Base-by-base conservation (phyloP, 129 eudicot genomes). In the Flaveria trinervia region DNA sequence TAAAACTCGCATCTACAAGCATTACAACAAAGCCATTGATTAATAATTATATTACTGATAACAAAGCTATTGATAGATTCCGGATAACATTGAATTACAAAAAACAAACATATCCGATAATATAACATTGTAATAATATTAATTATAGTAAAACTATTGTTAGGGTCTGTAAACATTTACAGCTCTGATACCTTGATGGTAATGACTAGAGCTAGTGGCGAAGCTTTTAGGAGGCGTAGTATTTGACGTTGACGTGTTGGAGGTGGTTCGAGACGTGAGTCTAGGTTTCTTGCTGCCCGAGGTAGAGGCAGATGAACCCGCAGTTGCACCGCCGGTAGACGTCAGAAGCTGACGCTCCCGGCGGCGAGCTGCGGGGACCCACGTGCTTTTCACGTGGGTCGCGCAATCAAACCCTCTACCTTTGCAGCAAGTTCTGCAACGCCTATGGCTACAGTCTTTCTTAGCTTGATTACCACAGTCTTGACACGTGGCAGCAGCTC, bases 381-480 rank as follows among this genome's bases (percentile, higher is more conserved):
- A 93, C 20, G 98, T 93, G 88, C 98, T 93, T 77, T 87, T 93
- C 76, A 93, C 92, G 73, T 93, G 98, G 0, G 98, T 93, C 1
- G 97, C 77, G 66, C 98, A 93, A 68, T 88, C 93, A 59, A 80
- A 90, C 4, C 97, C 97, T 69, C 98, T 85, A 76, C 96, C 90
- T 54, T 88, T 90, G 49, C 98, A 93, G 18, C 98, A 93, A 43
- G 97, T 90, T 74, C 98, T 79, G 17, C 98, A 93, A 83, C 98
- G 43, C 54, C 94, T 81, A 25, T 89, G 88, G 65, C 62, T 80
- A 18, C 98, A 93, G 65, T 93, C 98, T 78, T 93, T 93, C 85
- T 93, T 93, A 0, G 98, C 97, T 70, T 93, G 98, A 81, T 93
- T 93, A 0, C 98, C 98, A 23, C 98, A 93, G 49, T 93, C 98